Percentiles rank a stretch among this genome's conserved stretches.
phyloP scores from a whole-genome alignment of 805 yeast species.

The Pichia nanzhaoensis region DNA sequence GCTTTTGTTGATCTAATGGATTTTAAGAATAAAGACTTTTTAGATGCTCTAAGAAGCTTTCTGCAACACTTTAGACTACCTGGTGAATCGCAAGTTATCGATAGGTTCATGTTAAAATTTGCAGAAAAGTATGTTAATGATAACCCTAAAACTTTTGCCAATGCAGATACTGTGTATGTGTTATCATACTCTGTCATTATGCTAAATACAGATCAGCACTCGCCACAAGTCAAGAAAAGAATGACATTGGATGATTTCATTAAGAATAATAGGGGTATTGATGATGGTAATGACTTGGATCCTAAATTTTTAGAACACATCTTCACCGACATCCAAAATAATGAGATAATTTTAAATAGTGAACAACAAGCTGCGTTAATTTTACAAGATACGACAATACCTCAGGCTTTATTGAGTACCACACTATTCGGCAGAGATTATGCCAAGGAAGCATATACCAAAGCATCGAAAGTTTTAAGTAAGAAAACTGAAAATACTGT shows the following conservation, averaged over 20 bases:
- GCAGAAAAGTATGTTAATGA: slow-evolving; percentile 88
- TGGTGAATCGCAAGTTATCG: slow-evolving; percentile 97
- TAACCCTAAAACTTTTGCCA: slow-evolving; percentile 80
- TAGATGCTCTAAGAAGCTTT: slow-evolving; percentile 78
- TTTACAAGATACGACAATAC: slow-evolving; percentile 45
- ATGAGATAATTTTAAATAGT: slow-evolving; percentile 86
- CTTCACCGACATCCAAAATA: slow-evolving; percentile 67
- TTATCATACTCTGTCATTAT: slow-evolving; percentile 86
- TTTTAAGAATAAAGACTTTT: slow-evolving; percentile 60
- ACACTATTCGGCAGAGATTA: slow-evolving; percentile 66
- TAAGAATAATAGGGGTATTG: slow-evolving; percentile 83
- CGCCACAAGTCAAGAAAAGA: slow-evolving; percentile 73
- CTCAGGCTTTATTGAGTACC: slow-evolving; percentile 27
- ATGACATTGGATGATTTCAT: slow-evolving; percentile 88
- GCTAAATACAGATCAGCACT: slow-evolving; percentile 92
- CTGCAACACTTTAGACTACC: slow-evolving; percentile 89
- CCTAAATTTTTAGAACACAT: slow-evolving; percentile 61
- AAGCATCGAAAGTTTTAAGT: slow-evolving; percentile 89
- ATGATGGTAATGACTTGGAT: slow-evolving; percentile 82
- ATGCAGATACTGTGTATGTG: slow-evolving; percentile 91
- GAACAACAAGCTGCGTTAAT: slow-evolving; percentile 91
- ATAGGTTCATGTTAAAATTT: slow-evolving; percentile 92
- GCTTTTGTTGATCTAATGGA: slow-evolving; percentile 87
- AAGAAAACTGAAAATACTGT: slow-evolving; percentile 82
- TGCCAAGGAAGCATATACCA: slow-evolving; percentile 77